A percentile compares a stretch with the other conserved stretches of the same genome.
These are phyloP conservation scores for Monosporascus sp. DNA, from an alignment of 2,329 filamentous ascomycete genomes.

Conservation along the genomic window DNA sequence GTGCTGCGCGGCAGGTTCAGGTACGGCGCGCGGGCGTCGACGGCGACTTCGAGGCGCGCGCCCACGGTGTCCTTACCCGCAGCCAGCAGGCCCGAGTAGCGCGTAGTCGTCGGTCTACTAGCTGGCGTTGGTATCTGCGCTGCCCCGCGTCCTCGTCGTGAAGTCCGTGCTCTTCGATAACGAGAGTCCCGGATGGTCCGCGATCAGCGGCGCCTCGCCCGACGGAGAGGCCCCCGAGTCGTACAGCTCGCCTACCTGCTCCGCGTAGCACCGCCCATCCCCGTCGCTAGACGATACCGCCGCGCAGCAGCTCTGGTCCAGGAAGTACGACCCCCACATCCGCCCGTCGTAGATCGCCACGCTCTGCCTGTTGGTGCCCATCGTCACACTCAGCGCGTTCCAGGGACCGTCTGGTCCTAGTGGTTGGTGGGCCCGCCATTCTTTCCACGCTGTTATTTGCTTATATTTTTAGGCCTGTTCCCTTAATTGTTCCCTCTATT, in stretches of 20 bases:
- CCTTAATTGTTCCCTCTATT: too few species aligned
- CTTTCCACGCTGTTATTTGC: too few species aligned
- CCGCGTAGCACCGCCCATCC: conserved; percentile 5
- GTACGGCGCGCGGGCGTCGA: conserved; percentile 29
- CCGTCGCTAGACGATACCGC: conserved; percentile 2
- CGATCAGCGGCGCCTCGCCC: too few species aligned
- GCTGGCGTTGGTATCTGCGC: too few species aligned
- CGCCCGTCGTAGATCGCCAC: conserved; percentile 18
- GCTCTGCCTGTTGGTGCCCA: conserved; percentile 7
- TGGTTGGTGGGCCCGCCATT: background rate
- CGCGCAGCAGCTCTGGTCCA: conserved; percentile 10
- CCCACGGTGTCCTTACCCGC: conserved; percentile 16
- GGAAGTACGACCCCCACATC: conserved; percentile 17
- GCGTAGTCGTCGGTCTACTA: background rate
- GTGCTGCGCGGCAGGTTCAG: conserved; percentile 32
- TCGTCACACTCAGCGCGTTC: conserved; percentile 15
- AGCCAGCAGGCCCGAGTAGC: conserved; percentile 8
- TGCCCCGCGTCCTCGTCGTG: background rate
- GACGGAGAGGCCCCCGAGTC: too few species aligned
- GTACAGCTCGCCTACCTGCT: conserved; percentile 3
- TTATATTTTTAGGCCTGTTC: too few species aligned
- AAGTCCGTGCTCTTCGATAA: background rate
- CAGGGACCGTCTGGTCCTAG: conserved; percentile 27
- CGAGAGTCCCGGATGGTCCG: too few species aligned
- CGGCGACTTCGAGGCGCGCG: conserved; percentile 15